phyloP scores from a whole-genome alignment of 495 filamentous ascomycete species.

The Aspergillus ellipticus region DNA sequence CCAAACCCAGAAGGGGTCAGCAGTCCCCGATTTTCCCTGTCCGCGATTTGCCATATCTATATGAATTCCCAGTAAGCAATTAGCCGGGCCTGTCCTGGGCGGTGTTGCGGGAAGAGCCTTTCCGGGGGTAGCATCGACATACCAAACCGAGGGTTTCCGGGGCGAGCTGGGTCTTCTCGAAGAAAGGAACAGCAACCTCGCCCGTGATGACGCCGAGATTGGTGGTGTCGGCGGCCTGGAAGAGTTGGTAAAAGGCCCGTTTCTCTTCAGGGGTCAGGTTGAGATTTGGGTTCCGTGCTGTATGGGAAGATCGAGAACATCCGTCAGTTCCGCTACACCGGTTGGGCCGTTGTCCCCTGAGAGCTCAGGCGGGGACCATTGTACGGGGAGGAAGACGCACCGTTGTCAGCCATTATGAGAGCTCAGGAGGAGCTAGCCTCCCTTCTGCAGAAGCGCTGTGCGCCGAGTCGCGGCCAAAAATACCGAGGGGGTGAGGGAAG shows the following conservation, averaged over 20 bases:
- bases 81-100: constrained; percentile 3
- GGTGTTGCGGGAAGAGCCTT: not conserved
- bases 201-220: constrained; percentile 91
- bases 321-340: constrained; percentile 27
- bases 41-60: constrained; percentile 98
- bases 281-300: constrained; percentile 59
- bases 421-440: constrained; percentile 33
- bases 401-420: constrained; percentile 38
- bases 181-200: constrained; percentile 95
- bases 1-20: constrained; percentile 89
- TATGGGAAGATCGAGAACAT: constrained; percentile 15
- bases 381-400: constrained; percentile 22
- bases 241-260: constrained; percentile 86
- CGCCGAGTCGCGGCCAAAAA: not conserved
- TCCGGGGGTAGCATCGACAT: constrained; percentile 22
- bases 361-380: constrained; percentile 5
- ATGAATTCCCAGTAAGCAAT: constrained; percentile 3
- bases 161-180: constrained; percentile 88
- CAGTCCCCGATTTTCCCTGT: constrained; percentile 91
- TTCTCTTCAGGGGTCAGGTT: constrained; percentile 91
- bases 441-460: constrained; percentile 22
- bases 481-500: constrained; percentile 7
- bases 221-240: constrained; percentile 83
- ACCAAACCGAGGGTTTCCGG: constrained; percentile 87
- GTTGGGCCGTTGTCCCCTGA: constrained; percentile 29